Conservation (phyloP, 495 filamentous ascomycete genomes). For the Xeromyces bisporus region DNA sequence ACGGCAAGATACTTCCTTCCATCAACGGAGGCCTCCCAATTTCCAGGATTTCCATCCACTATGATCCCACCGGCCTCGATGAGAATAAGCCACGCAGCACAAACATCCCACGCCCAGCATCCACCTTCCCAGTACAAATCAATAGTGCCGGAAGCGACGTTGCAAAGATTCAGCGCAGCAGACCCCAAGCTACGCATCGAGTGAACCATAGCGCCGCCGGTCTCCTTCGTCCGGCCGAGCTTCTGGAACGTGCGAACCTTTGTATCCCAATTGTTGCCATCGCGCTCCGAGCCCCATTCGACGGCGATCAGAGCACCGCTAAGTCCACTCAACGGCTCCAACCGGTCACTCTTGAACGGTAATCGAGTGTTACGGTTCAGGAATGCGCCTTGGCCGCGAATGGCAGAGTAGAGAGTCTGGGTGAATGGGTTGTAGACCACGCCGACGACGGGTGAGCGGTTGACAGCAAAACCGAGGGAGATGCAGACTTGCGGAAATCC, state of each 20-base stretch:
- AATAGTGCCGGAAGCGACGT: constrained; percentile 59
- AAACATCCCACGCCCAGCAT: constrained; percentile 91
- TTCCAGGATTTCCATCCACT: constrained; percentile 59
- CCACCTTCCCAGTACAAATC: constrained; percentile 91
- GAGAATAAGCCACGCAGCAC: constrained; percentile 79
- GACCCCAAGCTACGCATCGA: constrained; percentile 55
- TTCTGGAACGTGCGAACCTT: constrained; percentile 53
- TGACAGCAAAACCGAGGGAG: constrained; percentile 58
- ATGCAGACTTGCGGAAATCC: constrained; percentile 64
- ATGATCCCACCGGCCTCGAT: constrained; percentile 70
- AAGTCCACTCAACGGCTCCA: constrained; percentile 40
- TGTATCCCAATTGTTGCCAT: constrained; percentile 57
- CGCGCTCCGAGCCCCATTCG: constrained; percentile 65
- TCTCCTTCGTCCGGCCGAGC: constrained; percentile 42
- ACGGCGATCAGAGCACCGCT: constrained; percentile 46
- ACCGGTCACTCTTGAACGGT: constrained; percentile 29
- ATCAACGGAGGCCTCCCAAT: constrained; percentile 61
- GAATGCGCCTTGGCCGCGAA: constrained; percentile 52
- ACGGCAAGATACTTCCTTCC: constrained; percentile 65
- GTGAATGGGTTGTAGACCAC: constrained; percentile 75
- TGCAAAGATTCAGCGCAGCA: constrained; percentile 71
- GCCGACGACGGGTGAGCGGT: constrained; percentile 48
- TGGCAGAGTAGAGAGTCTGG: constrained; percentile 49
- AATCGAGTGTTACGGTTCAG: constrained; percentile 36
- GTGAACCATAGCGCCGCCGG: constrained; percentile 76